Evolutionary conservation across 371 early-diverging fungal genomes (phyloP), one percentile per base, ranked within the genome.

Genomic region (Syncephalis fuscata): DNA sequence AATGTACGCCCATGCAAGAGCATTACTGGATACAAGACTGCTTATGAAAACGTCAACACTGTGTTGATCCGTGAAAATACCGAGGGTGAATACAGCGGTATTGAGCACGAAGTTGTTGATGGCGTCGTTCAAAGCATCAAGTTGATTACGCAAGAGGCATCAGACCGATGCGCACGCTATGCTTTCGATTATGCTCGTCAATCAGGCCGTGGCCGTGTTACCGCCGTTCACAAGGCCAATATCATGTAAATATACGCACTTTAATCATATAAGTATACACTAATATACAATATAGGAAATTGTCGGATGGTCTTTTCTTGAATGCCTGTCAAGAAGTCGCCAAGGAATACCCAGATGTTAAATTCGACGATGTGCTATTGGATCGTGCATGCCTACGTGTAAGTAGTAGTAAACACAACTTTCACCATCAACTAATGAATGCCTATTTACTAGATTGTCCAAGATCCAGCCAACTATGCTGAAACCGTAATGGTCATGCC

Each of bases 51-150:
- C 59, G 98, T 97, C 48, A 77, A 97, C 71, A 89, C 94, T 37
- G 95, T 97, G 41, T 73, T 97, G 51, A 95, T 97, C 62, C 89
- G 98, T 67, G 98, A 97, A 66, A 97, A 97, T 80, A 97, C 98
- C 36, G 98, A 97, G 71, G 98, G 95, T 57, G 95, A 97, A 71
- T 96, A 96, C 78, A 87, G 88, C 57, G 97, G 97, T 46, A 94
- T 96, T 60, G 97, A 94, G 70, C 96, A 93, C 71, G 85, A 85
- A 67, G 82, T 90, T 26, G 85, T 97, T 45, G 79, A 85, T 53
- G 97, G 97, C 48, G 94, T 94, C 51, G 92, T 95, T 56, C 97
- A 97, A 73, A 85, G 86, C 52, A 95, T 97, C 76, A 97, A 97
- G 77, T 74, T 97, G 60, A 97, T 97, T 58, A 97, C 97, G 57